These are phyloP conservation scores for Peribolospora baueri DNA, from an alignment of 768 basidiomycete species.

Conservation along the genomic window DNA sequence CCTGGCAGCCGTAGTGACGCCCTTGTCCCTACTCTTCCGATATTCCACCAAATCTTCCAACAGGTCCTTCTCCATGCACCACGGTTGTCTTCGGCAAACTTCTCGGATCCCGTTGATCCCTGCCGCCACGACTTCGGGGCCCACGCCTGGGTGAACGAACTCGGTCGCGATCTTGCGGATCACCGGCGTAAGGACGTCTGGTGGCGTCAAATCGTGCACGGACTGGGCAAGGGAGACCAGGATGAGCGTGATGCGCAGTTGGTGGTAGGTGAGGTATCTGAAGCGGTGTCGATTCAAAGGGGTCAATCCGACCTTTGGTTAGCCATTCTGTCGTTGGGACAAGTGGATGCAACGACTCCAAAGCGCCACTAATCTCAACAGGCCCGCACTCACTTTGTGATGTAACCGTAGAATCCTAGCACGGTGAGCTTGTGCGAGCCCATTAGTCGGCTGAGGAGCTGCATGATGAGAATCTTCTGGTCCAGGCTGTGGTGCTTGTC, in stretches of 20 bases:
- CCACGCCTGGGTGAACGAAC: slow-evolving; percentile 92
- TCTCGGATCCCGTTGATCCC: slow-evolving; percentile 91
- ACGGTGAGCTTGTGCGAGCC: slow-evolving; percentile 78
- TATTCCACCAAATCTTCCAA: slow-evolving; percentile 84
- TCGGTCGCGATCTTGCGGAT: slow-evolving; percentile 78
- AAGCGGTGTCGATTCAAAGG: not conserved
- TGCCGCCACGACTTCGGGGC: slow-evolving; percentile 79
- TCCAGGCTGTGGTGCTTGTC: slow-evolving; percentile 92
- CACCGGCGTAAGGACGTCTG: slow-evolving; percentile 70
- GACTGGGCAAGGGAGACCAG: slow-evolving; percentile 84
- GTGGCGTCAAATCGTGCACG: slow-evolving; percentile 82
- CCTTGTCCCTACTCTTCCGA: slow-evolving; percentile 80
- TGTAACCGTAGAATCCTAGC: slow-evolving; percentile 83
- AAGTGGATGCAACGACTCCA: too few relatives aligned
- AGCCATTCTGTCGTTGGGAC: too few relatives aligned
- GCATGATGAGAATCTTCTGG: slow-evolving; percentile 93
- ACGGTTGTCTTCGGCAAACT: slow-evolving; percentile 79
- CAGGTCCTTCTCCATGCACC: slow-evolving; percentile 89
- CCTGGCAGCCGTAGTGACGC: slow-evolving; percentile 66
- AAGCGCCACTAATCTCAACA: too few relatives aligned
- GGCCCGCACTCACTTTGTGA: slow-evolving; percentile 28
- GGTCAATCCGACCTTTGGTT: too few relatives aligned
- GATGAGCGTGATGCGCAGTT: slow-evolving; percentile 75
- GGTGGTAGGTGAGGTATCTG: slow-evolving; percentile 75
- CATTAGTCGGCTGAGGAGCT: slow-evolving; percentile 81